A percentile compares a stretch with the other conserved stretches of the same genome.
These are phyloP conservation scores for Cadophora luteo-olivacea DNA, from an alignment of 2,329 filamentous ascomycete genomes.

Conservation along the genomic window DNA sequence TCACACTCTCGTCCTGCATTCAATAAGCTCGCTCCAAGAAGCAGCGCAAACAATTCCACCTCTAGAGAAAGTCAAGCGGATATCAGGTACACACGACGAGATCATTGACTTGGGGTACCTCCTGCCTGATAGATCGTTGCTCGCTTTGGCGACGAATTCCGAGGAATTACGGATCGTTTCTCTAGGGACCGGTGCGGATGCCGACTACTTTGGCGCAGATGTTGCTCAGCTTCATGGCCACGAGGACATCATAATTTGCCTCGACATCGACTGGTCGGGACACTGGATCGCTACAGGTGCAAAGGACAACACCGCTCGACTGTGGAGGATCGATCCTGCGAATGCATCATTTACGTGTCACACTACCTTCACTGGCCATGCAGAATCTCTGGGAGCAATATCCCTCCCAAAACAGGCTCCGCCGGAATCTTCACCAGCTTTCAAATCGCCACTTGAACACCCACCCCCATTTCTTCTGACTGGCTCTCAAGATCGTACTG, in stretches of 20 bases:
- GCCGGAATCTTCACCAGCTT: conserved; percentile 70
- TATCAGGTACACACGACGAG: conserved; percentile 96
- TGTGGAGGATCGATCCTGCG: conserved; percentile 85
- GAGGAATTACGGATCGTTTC: conserved; percentile 92
- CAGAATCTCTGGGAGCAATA: conserved; percentile 91
- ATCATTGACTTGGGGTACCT: conserved; percentile 94
- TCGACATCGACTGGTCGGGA: conserved; percentile 96
- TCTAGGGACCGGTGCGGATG: conserved; percentile 52
- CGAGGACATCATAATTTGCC: conserved; percentile 91
- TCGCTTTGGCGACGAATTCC: conserved; percentile 93
- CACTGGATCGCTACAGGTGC: conserved; percentile 96
- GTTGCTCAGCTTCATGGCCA: conserved; percentile 87
- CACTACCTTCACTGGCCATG: conserved; percentile 86
- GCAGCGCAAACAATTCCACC: conserved; percentile 44
- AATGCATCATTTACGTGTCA: conserved; percentile 80
- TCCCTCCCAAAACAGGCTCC: conserved; percentile 77
- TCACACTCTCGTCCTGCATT: conserved; percentile 83
- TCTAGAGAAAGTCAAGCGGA: conserved; percentile 66
- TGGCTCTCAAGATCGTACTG: conserved; percentile 92
- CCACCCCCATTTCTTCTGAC: conserved; percentile 87
- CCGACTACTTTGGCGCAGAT: conserved; percentile 85
- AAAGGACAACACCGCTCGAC: conserved; percentile 91
- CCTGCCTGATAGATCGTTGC: conserved; percentile 76
- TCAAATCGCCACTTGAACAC: conserved; percentile 75
- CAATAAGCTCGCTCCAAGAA: conserved; percentile 52